These are phyloP conservation scores for Crithidia mellificae DNA, from an alignment of 208 protist species.

Conservation along the genomic window DNA sequence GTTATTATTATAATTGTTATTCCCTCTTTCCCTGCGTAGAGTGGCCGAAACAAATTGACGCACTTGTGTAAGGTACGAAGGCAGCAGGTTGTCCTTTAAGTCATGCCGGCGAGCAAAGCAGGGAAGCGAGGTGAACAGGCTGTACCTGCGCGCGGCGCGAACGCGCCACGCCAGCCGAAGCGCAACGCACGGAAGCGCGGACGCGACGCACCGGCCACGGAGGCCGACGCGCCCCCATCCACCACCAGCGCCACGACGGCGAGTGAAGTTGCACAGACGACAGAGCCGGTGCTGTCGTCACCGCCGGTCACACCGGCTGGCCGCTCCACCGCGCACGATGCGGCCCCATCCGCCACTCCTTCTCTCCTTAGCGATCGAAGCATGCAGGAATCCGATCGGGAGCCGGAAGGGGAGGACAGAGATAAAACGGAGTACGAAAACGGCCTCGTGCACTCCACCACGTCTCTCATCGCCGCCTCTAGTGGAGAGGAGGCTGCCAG, in stretches of 20 bases:
- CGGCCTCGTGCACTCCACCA: slow-evolving; percentile 20
- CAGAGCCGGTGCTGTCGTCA: slow-evolving; percentile 5
- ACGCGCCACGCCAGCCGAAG: background rate
- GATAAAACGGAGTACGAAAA: slow-evolving; percentile 6
- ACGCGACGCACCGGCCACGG: background rate
- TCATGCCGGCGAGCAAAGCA: background rate
- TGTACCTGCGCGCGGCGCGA: background rate
- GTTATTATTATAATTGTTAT: background rate
- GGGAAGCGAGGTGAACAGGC: background rate
- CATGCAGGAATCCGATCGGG: no score
- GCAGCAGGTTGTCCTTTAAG: no score
- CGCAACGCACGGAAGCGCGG: background rate
- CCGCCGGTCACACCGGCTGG: slow-evolving; percentile 20
- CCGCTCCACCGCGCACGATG: slow-evolving; percentile 15
- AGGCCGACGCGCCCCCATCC: background rate
- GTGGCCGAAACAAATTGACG: background rate
- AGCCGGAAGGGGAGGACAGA: no score
- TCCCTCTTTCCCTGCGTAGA: background rate
- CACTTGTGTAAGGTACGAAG: no score
- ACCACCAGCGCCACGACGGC: background rate
- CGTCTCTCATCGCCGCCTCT: background rate
- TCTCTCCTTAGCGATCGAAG: slow-evolving; percentile 2
- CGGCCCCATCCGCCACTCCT: slow-evolving; percentile 12
- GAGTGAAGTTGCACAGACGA: background rate
- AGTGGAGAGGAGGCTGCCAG: slow-evolving; percentile 13